Evolutionary conservation across 257 asterid species (phyloP), one percentile per base, ranked within the genome.

Genomic region (Jaltomata sinuosa): DNA sequence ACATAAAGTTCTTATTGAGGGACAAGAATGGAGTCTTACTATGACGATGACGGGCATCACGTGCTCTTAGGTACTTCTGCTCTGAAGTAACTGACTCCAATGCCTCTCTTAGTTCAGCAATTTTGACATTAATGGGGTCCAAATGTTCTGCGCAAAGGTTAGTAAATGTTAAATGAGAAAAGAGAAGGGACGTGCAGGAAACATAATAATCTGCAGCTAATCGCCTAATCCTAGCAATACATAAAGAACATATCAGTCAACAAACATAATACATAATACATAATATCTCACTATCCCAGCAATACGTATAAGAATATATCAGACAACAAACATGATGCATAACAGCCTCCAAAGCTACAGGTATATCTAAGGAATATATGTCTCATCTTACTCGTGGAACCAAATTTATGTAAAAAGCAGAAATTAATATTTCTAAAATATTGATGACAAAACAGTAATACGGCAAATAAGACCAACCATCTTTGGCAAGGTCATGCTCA

Each of bases 101-200:
- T 50, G 97, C 92, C 93, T 96, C 99, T 89, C 94, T 90, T 69
- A 96, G 91, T 86, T 92, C 94, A 84, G 98, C 96, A 86, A 94
- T 94, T 88, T 92, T 94, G 74, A 94, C 97, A 86, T 96, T 91
- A 19, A 94, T 80, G 15, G 99, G 98, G 89, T 96, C 98, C 89
- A 96, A 91, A 87, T 96, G 90, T 85, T 86, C 92, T 92, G 87
- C 15, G 69, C 87, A 86, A 87, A 87, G 88, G 68, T 74, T 78
- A 29, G 62, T 49, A 16, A 1, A 27, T 49, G 42, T 47, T 27
- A 16, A 16, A 76, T 76, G 55, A 47, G 8, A 29, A 27, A 76
- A 27, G 9, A 47, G 4, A 76, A 76, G 40, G 81, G 42, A 47
- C 5, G 2, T 15, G 81, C 22, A 76, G 11, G 21, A 47, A 76